Percentiles rank a stretch among this genome's conserved stretches.
phyloP scores from a whole-genome alignment of 192 early-diverging fungal genomes.

The Chytriomyces sp. region DNA sequence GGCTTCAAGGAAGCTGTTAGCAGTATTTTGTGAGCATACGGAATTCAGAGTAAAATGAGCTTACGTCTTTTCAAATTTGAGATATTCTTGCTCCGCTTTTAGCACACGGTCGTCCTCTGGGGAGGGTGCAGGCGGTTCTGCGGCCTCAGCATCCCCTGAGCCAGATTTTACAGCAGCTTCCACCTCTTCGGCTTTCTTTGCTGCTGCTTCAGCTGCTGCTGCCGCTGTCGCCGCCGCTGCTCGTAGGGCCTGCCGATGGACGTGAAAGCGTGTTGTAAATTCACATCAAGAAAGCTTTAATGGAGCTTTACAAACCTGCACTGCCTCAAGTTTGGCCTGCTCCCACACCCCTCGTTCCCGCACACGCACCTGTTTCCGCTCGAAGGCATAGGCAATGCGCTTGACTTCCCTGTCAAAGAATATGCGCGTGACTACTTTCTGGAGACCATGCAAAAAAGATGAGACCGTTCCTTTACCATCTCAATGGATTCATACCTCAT shows the following conservation, averaged over 20 bases:
- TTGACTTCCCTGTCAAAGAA: conserved; percentile 63
- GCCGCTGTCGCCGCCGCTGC: not conserved
- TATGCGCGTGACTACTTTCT: conserved; percentile 46
- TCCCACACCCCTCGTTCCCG: conserved; percentile 49
- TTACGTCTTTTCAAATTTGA: conserved; percentile 42
- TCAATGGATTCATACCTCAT: conserved; percentile 49
- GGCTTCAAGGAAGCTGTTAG: conserved; percentile 15
- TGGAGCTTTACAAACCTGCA: conserved; percentile 17
- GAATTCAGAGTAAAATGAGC: not conserved
- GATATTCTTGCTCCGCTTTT: conserved; percentile 42
- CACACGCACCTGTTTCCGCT: conserved; percentile 46
- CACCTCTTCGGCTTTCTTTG: conserved; percentile 1
- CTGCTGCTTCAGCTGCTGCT: conserved; percentile 2
- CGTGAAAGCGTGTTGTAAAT: not conserved
- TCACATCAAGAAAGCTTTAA: not conserved
- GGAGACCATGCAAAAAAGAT: not conserved
- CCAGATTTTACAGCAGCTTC: conserved; percentile 18
- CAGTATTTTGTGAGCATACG: not conserved
- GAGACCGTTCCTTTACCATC: too few species aligned
- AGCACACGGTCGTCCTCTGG: conserved; percentile 37
- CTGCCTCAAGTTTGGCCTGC: conserved; percentile 44
- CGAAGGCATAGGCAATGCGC: conserved; percentile 44
- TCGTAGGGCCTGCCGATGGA: conserved; percentile 3
- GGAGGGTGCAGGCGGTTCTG: not conserved
- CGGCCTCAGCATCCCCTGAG: conserved; percentile 3